Percentiles rank a stretch among this genome's conserved stretches.
Conservation (phyloP, 2,329 filamentous ascomycete species). For the Aspergillus fumigatiaffinis region DNA sequence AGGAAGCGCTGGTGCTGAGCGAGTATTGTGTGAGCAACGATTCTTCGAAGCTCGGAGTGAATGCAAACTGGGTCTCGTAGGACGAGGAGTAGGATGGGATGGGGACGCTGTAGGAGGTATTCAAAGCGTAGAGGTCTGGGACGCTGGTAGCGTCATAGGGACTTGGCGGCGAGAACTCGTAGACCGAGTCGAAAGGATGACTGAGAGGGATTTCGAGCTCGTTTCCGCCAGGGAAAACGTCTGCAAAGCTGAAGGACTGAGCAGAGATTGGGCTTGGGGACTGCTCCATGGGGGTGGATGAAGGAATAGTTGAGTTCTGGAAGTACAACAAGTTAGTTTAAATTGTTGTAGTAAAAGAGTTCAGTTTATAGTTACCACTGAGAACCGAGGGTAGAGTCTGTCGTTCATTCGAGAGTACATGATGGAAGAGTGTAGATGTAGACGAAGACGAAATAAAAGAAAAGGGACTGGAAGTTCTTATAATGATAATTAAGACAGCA, state of each 20-base stretch:
- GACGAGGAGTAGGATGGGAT: constrained; percentile 5
- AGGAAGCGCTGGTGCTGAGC: constrained; percentile 1
- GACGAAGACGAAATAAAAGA: neutral
- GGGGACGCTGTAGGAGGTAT: constrained; percentile 1
- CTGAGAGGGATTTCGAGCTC: constrained; percentile 7
- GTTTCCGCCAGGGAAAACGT: constrained; percentile 9
- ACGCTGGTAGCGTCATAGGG: neutral
- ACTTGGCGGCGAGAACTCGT: neutral
- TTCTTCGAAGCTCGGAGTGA: constrained; percentile 1
- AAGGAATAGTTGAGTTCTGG: constrained; percentile 9
- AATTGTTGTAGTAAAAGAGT: neutral
- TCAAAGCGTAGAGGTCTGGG: neutral
- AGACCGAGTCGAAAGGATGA: neutral
- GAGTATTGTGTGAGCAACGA: constrained; percentile 10
- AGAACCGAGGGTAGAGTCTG: neutral
- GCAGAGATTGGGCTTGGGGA: constrained; percentile 16
- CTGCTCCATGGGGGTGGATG: constrained; percentile 20
- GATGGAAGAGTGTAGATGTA: neutral
- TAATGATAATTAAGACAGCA: neutral
- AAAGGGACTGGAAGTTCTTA: neutral
- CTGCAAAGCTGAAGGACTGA: constrained; percentile 14
- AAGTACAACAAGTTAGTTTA: neutral
- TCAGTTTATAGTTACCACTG: neutral
- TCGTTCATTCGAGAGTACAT: neutral
- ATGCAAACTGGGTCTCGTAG: constrained; percentile 4